Percentiles rank a stretch among this genome's conserved stretches.
These are phyloP conservation scores for Insectozyma bohioensis DNA, from an alignment of 1,139 yeast genomes.

Conservation along the genomic window DNA sequence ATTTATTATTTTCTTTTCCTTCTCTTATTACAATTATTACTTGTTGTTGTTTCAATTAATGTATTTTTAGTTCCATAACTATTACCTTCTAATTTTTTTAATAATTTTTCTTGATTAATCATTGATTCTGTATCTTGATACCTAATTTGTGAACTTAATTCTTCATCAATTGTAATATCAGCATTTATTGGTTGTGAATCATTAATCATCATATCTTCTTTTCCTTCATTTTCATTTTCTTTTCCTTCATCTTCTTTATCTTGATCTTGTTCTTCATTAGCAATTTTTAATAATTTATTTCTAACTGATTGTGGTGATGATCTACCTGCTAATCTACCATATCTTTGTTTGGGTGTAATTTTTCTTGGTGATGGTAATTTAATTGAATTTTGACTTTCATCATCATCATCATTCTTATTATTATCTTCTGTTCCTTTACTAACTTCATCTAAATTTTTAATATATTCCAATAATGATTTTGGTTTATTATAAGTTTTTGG, in stretches of 20 bases:
- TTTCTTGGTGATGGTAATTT: constrained; percentile 44
- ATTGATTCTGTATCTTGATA: constrained; percentile 32
- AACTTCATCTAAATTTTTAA: constrained; percentile 17
- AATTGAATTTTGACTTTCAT: constrained; percentile 11
- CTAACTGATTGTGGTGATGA: constrained; percentile 13
- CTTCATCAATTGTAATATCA: constrained; percentile 23
- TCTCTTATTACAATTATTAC: neutral
- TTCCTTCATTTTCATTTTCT: constrained; percentile 11
- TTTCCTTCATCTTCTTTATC: constrained; percentile 7
- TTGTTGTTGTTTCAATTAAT: neutral
- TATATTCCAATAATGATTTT: constrained; percentile 34
- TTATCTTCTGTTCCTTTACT: constrained; percentile 4
- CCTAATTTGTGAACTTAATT: constrained; percentile 28
- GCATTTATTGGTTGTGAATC: constrained; percentile 14
- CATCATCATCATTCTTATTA: constrained; percentile 5
- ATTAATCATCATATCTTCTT: no score
- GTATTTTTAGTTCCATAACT: neutral
- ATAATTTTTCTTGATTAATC: constrained; percentile 25
- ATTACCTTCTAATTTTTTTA: constrained; percentile 22
- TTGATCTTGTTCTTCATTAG: constrained; percentile 4
- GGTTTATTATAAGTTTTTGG: constrained; percentile 28
- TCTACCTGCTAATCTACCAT: constrained; percentile 30
- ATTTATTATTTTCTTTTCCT: constrained; percentile 8
- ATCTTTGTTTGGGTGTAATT: constrained; percentile 29
- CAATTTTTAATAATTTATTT: constrained; percentile 8